Percentiles rank a stretch among this genome's conserved stretches.
These are phyloP conservation scores for Aquilaria yunnanensis DNA, from an alignment of 345 rosid genomes.

Conservation along the genomic window DNA sequence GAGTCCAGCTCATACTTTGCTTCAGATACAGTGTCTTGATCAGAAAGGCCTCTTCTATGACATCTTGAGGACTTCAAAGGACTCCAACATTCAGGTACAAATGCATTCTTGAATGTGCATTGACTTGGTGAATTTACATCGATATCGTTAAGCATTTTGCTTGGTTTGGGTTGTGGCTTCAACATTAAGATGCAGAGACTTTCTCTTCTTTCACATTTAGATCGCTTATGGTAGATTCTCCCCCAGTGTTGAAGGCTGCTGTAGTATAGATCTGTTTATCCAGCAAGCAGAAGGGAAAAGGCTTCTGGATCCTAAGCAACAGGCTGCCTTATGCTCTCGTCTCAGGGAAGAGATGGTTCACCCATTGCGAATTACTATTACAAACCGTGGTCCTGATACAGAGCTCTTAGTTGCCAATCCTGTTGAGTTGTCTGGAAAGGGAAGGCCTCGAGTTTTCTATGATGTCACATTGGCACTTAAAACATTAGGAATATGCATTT, in stretches of 20 bases:
- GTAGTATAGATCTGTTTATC: constrained; percentile 57
- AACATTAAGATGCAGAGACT: constrained; percentile 7
- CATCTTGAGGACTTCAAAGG: constrained; percentile 68
- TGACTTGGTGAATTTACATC: neutral
- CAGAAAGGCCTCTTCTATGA: constrained; percentile 78
- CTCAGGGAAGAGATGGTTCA: constrained; percentile 53
- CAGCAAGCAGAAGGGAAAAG: constrained; percentile 61
- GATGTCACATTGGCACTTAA: constrained; percentile 64
- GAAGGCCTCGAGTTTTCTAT: constrained; percentile 75
- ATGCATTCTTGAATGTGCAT: neutral
- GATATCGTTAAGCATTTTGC: neutral
- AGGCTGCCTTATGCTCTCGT: constrained; percentile 38
- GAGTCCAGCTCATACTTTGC: constrained; percentile 70
- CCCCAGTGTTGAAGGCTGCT: constrained; percentile 31
- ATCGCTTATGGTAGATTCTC: constrained; percentile 63
- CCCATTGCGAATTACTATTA: constrained; percentile 51
- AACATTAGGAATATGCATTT: constrained; percentile 57
- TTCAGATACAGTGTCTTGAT: constrained; percentile 59
- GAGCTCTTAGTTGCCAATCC: constrained; percentile 73
- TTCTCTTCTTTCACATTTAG: constrained; percentile 32
- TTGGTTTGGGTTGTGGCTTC: too few species aligned
- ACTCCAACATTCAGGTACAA: constrained; percentile 55
- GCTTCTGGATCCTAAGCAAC: constrained; percentile 46
- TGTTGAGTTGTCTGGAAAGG: constrained; percentile 70
- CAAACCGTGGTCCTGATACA: constrained; percentile 66